Evolutionary conservation across 768 basidiomycete genomes (phyloP).

Genomic region (Mycena chlorophos): DNA sequence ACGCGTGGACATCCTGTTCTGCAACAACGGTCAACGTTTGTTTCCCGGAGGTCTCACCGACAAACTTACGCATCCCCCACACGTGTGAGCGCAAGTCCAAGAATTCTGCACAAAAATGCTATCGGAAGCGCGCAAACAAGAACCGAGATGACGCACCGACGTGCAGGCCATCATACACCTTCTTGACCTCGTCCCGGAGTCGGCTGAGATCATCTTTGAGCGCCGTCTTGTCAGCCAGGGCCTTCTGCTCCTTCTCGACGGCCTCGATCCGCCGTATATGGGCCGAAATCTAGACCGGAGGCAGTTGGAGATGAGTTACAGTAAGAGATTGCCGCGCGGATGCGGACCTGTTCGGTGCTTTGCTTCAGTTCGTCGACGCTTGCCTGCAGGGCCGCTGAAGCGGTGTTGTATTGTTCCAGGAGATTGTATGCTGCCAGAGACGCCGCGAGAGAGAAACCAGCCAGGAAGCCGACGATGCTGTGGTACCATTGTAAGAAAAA

Average conservation of each 20-base stretch:
- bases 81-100: constrained; percentile 79
- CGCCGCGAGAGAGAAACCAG: constrained; percentile 89
- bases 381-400: constrained; percentile 82
- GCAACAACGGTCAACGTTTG: constrained; percentile 7
- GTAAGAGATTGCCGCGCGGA: not conserved
- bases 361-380: constrained; percentile 85
- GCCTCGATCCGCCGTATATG: constrained; percentile 82
- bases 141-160: constrained; percentile 51
- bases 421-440: constrained; percentile 85
- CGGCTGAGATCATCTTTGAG: constrained; percentile 80
- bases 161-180: constrained; percentile 80
- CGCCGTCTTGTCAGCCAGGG: constrained; percentile 61
- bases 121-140: not conserved
- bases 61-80: constrained; percentile 81
- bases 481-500: constrained; percentile 7
- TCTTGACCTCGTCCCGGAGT: constrained; percentile 81
- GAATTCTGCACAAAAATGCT: constrained; percentile 59
- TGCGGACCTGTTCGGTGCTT: constrained; percentile 73
- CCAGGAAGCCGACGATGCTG: constrained; percentile 81
- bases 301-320: not conserved
- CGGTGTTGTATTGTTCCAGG: constrained; percentile 86
- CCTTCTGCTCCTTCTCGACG: constrained; percentile 87
- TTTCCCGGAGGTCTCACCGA: not conserved
- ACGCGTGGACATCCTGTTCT: constrained; percentile 81
- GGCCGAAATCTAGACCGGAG: constrained; percentile 62